These are phyloP conservation scores for Phytophthora vignae DNA, from an alignment of 352 stramenopile genomes.

Conservation along the genomic window DNA sequence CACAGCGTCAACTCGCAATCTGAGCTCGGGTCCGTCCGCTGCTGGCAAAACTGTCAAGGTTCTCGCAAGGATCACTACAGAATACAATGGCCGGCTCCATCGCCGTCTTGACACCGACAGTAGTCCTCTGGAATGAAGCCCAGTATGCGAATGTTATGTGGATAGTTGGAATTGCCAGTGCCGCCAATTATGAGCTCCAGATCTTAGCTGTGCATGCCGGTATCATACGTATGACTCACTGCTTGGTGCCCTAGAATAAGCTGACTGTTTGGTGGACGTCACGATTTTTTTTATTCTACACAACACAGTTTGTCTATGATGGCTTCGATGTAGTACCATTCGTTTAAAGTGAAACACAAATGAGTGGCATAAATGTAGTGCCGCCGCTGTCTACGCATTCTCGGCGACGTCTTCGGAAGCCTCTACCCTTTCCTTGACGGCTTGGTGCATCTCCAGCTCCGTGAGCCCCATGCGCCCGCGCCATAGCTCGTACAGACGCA, in stretches of 20 bases:
- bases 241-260: too few species aligned
- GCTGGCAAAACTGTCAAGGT: background rate
- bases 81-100: background rate
- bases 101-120: too few species aligned
- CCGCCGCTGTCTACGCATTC: constrained; percentile 25
- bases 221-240: background rate
- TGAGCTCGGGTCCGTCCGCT: constrained; percentile 5
- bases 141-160: background rate
- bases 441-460: constrained; percentile 57
- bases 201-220: background rate
- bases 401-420: constrained; percentile 13
- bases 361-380: background rate
- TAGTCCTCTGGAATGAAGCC: background rate
- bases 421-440: constrained; percentile 42
- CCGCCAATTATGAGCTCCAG: background rate
- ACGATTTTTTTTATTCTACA: too few species aligned
- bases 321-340: too few species aligned
- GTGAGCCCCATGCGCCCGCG: constrained; percentile 67
- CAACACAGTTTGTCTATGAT: too few species aligned
- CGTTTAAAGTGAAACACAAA: too few species aligned
- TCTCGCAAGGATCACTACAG: background rate
- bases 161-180: background rate
- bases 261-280: too few species aligned
- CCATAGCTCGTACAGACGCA: constrained; percentile 65
- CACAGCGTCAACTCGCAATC: background rate